phyloP scores from a whole-genome alignment of 805 yeast species.

The Ogataea wickerhamii region DNA sequence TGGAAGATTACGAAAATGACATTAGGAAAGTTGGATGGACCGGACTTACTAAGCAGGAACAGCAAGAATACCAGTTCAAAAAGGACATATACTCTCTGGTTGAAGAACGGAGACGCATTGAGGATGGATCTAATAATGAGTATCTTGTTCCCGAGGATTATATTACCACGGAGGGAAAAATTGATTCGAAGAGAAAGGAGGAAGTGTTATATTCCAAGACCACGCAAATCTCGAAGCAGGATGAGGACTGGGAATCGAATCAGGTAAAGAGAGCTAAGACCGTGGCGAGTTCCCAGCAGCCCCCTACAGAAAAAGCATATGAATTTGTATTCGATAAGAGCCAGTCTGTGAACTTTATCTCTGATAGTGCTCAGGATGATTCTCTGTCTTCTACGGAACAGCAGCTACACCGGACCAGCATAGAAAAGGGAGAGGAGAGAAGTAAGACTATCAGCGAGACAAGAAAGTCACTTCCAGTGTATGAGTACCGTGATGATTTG shows the following conservation, averaged over 20 bases:
- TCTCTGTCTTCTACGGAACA: conserved; percentile 31
- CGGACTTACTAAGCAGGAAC: conserved; percentile 45
- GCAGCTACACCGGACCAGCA: conserved; percentile 6
- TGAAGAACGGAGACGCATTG: conserved; percentile 36
- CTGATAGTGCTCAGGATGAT: conserved; percentile 35
- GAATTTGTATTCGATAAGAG: conserved; percentile 74
- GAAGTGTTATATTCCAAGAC: conserved; percentile 42
- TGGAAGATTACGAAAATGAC: conserved; percentile 47
- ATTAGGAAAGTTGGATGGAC: conserved; percentile 52
- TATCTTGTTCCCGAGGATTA: conserved; percentile 59
- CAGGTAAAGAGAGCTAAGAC: conserved; percentile 43
- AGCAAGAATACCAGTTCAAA: conserved; percentile 48
- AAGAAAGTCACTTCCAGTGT: conserved; percentile 74
- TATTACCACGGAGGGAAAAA: conserved; percentile 46
- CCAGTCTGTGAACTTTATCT: conserved; percentile 55
- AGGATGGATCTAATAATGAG: conserved; percentile 19
- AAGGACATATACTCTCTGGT: conserved; percentile 46
- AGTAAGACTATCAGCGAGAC: conserved; percentile 44
- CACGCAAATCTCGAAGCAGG: conserved; percentile 22
- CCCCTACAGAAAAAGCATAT: conserved; percentile 41
- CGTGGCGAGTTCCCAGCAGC: conserved; percentile 10
- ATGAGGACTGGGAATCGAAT: conserved; percentile 48
- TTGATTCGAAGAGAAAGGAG: conserved; percentile 53
- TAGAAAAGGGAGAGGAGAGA: conserved; percentile 36
- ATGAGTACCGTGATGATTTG: conserved; percentile 54